Conservation (phyloP, 106 monocot species). For the Phalaenopsis equestris region DNA sequence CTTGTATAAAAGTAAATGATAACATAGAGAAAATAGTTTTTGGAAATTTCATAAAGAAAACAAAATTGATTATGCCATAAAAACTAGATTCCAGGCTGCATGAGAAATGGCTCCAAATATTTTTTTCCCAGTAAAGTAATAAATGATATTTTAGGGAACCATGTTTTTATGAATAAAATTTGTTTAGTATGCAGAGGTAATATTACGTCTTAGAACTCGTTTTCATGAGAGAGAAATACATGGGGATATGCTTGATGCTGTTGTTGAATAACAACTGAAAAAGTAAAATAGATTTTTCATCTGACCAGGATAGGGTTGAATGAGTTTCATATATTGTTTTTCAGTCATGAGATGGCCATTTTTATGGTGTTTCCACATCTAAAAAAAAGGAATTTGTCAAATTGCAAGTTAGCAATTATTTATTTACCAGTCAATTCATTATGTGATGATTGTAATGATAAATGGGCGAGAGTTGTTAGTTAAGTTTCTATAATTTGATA, state of each 20-base stretch:
- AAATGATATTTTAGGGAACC: background rate
- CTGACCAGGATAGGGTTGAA: too few relatives aligned
- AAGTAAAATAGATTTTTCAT: too few relatives aligned
- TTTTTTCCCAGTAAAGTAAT: background rate
- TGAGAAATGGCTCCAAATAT: background rate
- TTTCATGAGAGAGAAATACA: background rate
- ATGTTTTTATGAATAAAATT: background rate
- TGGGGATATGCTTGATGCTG: background rate
- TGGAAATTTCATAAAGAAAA: background rate
- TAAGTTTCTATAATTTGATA: background rate
- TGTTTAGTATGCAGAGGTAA: background rate
- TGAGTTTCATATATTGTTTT: too few relatives aligned
- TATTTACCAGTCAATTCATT: background rate
- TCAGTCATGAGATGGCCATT: too few relatives aligned
- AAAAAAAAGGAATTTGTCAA: too few relatives aligned
- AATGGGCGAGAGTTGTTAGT: background rate
- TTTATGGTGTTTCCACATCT: too few relatives aligned
- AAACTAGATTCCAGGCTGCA: background rate
- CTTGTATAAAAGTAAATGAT: background rate
- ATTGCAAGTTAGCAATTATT: background rate
- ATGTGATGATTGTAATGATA: background rate
- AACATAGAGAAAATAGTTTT: background rate
- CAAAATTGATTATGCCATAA: background rate
- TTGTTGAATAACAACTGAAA: too few relatives aligned
- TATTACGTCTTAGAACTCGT: background rate